Percentiles rank a stretch among this genome's conserved stretches.
phyloP scores from a whole-genome alignment of 805 yeast species.

The Candida orba region DNA sequence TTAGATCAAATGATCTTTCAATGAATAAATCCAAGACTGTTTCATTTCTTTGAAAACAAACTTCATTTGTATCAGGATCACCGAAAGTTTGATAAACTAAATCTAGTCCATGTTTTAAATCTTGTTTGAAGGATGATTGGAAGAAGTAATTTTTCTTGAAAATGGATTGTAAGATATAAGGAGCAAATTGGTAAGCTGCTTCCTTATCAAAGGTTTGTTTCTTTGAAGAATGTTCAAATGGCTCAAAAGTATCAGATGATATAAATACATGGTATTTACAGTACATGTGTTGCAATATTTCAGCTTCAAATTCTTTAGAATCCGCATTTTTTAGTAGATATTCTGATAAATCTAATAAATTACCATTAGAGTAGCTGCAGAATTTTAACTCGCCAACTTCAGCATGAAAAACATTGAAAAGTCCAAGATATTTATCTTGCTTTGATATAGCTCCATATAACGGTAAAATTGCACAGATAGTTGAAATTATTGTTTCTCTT shows the following conservation, averaged over 20 bases:
- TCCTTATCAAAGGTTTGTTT: slow-evolving; percentile 32
- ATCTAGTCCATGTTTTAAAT: slow-evolving; percentile 68
- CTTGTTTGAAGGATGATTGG: slow-evolving; percentile 50
- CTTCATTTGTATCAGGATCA: slow-evolving; percentile 42
- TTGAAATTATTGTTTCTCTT: slow-evolving; percentile 37
- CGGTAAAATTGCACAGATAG: slow-evolving; percentile 30
- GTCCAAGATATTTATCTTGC: slow-evolving; percentile 29
- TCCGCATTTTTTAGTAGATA: slow-evolving; percentile 39
- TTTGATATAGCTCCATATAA: slow-evolving; percentile 24
- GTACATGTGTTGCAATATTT: slow-evolving; percentile 66
- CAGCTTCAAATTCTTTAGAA: slow-evolving; percentile 47
- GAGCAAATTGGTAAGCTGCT: slow-evolving; percentile 34
- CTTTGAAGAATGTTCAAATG: slow-evolving; percentile 57
- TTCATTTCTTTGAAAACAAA: slow-evolving; percentile 38
- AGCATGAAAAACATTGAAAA: slow-evolving; percentile 59
- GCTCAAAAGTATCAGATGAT: slow-evolving; percentile 50
- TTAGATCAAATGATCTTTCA: slow-evolving; percentile 36
- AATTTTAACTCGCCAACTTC: slow-evolving; percentile 62
- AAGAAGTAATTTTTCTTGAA: slow-evolving; percentile 54
- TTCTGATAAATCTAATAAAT: slow-evolving; percentile 55
- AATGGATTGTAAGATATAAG: slow-evolving; percentile 48
- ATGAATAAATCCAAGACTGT: slow-evolving; percentile 40
- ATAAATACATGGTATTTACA: slow-evolving; percentile 72
- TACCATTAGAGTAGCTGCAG: slow-evolving; percentile 61
- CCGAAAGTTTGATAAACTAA: slow-evolving; percentile 65